Percentiles rank a stretch among this genome's conserved stretches.
These are phyloP conservation scores for Aspergillus heteromorphus DNA, from an alignment of 495 filamentous ascomycete species.

Conservation along the genomic window DNA sequence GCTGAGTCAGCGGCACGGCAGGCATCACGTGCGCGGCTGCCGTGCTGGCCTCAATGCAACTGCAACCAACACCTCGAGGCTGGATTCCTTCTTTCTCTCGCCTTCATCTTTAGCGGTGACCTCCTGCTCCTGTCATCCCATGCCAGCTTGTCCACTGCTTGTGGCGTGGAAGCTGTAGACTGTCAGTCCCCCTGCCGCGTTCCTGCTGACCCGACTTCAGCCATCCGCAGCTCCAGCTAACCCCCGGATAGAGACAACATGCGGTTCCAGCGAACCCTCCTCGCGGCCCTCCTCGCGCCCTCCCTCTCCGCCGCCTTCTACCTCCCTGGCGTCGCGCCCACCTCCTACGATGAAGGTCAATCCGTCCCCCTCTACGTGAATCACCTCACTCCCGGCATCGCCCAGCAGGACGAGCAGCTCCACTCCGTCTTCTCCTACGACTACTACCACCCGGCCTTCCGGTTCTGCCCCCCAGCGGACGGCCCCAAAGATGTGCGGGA, in stretches of 20 bases:
- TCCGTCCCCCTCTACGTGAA: slow-evolving; percentile 89
- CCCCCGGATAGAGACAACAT: too few relatives aligned
- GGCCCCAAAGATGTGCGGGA: slow-evolving; percentile 73
- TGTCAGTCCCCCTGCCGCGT: too few relatives aligned
- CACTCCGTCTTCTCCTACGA: slow-evolving; percentile 91
- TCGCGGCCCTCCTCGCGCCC: slow-evolving; percentile 29
- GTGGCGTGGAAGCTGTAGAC: slow-evolving; percentile 18
- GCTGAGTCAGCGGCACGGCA: not conserved
- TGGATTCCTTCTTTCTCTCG: not conserved
- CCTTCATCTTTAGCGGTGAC: slow-evolving; percentile 1
- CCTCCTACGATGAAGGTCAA: slow-evolving; percentile 71
- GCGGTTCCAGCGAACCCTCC: slow-evolving; percentile 31
- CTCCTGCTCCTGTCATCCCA: not conserved
- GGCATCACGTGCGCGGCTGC: slow-evolving; percentile 18
- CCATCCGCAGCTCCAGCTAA: slow-evolving; percentile 21
- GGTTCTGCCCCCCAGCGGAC: slow-evolving; percentile 75
- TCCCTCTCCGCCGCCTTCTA: slow-evolving; percentile 75
- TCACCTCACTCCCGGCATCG: slow-evolving; percentile 78
- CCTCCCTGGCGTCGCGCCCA: slow-evolving; percentile 93
- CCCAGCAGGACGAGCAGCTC: slow-evolving; percentile 65
- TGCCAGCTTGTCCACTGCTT: slow-evolving; percentile 7
- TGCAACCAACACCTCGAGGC: not conserved
- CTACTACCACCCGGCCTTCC: slow-evolving; percentile 85
- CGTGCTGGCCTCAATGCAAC: slow-evolving; percentile 15
- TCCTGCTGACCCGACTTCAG: not conserved